Evolutionary conservation across 139 green algal genomes (phyloP).

Genomic region (Tetradesmus obliquus): DNA sequence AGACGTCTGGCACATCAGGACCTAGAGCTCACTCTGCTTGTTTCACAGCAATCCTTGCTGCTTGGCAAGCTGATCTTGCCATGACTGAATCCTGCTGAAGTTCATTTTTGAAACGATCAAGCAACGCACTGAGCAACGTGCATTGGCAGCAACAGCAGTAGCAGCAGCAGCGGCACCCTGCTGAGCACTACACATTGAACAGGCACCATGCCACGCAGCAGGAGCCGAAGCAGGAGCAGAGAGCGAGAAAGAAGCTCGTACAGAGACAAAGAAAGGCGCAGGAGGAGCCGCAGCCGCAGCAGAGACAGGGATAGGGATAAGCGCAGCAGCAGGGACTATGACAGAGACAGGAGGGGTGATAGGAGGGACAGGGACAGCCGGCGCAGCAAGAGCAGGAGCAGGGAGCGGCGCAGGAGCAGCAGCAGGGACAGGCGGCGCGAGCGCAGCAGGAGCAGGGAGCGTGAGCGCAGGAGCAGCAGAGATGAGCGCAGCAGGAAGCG

Average conservation of each 20-base stretch:
- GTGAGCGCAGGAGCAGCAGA: conserved; percentile 18
- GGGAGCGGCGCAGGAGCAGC: background rate
- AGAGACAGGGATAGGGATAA: background rate
- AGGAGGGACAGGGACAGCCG: background rate
- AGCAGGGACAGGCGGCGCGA: background rate
- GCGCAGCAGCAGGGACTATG: conserved; percentile 18
- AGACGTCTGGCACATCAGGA: background rate
- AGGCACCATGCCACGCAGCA: conserved; percentile 30
- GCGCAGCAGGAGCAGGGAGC: conserved; percentile 3
- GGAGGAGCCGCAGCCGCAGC: conserved; percentile 36
- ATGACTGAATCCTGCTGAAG: no score
- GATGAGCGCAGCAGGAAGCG: conserved; percentile 38
- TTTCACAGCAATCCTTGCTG: background rate
- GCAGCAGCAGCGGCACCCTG: background rate
- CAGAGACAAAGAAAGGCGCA: conserved; percentile 13
- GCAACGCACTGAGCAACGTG: background rate
- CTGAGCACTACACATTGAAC: background rate
- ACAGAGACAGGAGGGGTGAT: conserved; percentile 3
- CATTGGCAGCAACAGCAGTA: background rate
- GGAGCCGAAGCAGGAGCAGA: conserved; percentile 42
- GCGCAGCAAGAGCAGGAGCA: conserved; percentile 34
- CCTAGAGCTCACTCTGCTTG: background rate
- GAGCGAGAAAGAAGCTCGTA: conserved; percentile 14
- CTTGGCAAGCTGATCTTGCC: background rate
- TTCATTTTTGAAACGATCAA: background rate